Conservation (phyloP, 1,284 basidiomycete genomes). For the Fistulinella staudtii region DNA sequence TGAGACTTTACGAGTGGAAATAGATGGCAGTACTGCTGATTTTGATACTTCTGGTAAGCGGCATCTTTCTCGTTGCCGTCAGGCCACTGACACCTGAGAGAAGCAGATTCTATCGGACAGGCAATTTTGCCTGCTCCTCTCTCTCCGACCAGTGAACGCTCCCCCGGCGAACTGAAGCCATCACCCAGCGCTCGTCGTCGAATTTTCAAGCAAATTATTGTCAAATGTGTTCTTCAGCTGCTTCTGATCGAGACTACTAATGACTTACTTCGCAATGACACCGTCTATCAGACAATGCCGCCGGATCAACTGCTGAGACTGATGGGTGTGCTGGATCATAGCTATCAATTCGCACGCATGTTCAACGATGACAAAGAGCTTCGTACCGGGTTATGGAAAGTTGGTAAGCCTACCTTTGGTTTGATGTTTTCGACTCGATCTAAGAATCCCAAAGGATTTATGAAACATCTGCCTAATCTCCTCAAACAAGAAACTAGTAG, state of each 20-base stretch:
- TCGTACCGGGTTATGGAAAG: constrained; percentile 97
- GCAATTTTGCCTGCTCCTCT: constrained; percentile 79
- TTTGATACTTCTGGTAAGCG: constrained; percentile 50
- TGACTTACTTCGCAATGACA: constrained; percentile 89
- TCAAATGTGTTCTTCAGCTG: constrained; percentile 98
- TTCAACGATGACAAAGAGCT: constrained; percentile 99
- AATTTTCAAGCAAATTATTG: constrained; percentile 98
- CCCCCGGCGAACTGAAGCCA: constrained; percentile 43
- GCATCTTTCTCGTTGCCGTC: background rate
- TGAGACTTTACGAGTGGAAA: constrained; percentile 77
- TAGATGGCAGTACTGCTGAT: constrained; percentile 59
- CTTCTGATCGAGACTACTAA: constrained; percentile 97
- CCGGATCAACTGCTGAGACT: constrained; percentile 89
- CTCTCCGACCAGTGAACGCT: constrained; percentile 57
- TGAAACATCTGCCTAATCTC: constrained; percentile 98
- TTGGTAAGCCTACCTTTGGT: constrained; percentile 60
- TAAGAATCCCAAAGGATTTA: constrained; percentile 69
- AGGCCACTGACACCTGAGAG: constrained; percentile 9
- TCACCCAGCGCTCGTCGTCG: constrained; percentile 75
- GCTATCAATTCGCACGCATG: constrained; percentile 93
- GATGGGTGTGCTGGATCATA: constrained; percentile 94
- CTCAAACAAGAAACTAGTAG: constrained; percentile 98
- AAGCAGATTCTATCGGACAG: constrained; percentile 54
- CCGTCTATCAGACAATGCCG: constrained; percentile 93
- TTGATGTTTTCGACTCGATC: background rate